These are phyloP conservation scores for Blastocystis hominis DNA, from an alignment of 352 stramenopile species.

Conservation along the genomic window DNA sequence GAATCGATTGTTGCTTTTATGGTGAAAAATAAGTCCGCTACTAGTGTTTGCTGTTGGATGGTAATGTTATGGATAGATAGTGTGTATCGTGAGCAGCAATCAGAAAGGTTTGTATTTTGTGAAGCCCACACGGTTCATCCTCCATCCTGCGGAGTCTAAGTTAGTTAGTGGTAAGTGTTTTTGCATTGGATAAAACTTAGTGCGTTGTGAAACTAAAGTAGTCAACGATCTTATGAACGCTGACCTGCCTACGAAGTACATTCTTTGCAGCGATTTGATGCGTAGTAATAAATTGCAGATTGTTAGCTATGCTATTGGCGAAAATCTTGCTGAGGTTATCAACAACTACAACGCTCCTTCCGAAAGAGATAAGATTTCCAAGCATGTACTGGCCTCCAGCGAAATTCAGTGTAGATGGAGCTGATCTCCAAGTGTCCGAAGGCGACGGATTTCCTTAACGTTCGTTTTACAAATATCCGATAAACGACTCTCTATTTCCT, in stretches of 20 bases:
- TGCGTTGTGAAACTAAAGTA: background rate
- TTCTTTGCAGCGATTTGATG: background rate
- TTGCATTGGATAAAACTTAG: background rate
- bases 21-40: background rate
- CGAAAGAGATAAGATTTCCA: constrained; percentile 11
- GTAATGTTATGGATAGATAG: background rate
- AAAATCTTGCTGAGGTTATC: background rate
- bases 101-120: constrained; percentile 39
- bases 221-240: constrained; percentile 40
- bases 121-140: constrained; percentile 39
- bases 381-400: background rate
- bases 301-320: background rate
- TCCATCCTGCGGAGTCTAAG: background rate
- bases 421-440: background rate
- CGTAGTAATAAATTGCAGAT: constrained; percentile 36
- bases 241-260: constrained; percentile 30
- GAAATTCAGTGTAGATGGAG: background rate
- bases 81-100: constrained; percentile 24
- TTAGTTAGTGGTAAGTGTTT: constrained; percentile 4
- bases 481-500: background rate
- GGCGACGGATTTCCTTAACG: background rate
- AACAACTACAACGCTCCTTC: background rate
- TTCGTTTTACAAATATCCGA: constrained; percentile 55
- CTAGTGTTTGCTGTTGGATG: background rate
- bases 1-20: constrained; percentile 38